phyloP scores from a whole-genome alignment of 2,329 filamentous ascomycete species.

The Exserohilum rostratum region DNA sequence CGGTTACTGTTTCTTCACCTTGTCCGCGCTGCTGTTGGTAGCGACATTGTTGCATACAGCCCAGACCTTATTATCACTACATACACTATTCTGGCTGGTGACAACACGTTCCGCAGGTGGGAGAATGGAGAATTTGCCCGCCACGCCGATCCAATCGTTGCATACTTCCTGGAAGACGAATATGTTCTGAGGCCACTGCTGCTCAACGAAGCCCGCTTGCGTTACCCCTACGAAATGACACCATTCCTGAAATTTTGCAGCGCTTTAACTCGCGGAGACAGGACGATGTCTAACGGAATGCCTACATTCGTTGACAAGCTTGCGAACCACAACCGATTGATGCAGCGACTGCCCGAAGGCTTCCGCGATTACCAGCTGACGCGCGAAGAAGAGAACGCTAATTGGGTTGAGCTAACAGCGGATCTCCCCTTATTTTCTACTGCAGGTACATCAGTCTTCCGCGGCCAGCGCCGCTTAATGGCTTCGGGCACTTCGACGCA shows the following conservation, averaged over 20 bases:
- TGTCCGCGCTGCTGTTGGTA: slow-evolving; percentile 67
- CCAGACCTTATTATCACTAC: slow-evolving; percentile 72
- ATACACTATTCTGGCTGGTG: slow-evolving; percentile 65
- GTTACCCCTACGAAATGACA: slow-evolving; percentile 84
- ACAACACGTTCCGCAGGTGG: slow-evolving; percentile 49
- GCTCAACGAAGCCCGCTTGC: slow-evolving; percentile 71
- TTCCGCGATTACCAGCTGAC: slow-evolving; percentile 79
- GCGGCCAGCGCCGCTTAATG: slow-evolving; percentile 34
- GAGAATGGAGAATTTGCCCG: slow-evolving; percentile 25
- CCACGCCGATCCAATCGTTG: slow-evolving; percentile 48
- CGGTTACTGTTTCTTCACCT: slow-evolving; percentile 72
- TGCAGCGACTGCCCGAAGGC: slow-evolving; percentile 72
- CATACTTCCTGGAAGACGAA: slow-evolving; percentile 63
- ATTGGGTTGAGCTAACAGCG: slow-evolving; percentile 72
- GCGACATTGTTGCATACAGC: slow-evolving; percentile 69
- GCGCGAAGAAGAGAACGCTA: slow-evolving; percentile 84
- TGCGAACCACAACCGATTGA: slow-evolving; percentile 73
- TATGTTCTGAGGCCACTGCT: slow-evolving; percentile 61
- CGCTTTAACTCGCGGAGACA: slow-evolving; percentile 61
- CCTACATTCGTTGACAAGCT: slow-evolving; percentile 65
- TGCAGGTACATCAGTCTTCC: slow-evolving; percentile 20
- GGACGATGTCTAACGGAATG: slow-evolving; percentile 56
- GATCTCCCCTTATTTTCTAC: slow-evolving; percentile 68
- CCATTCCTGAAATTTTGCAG: slow-evolving; percentile 78
- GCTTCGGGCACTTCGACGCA: slow-evolving; percentile 15